Conservation (phyloP, 208 protist genomes). For the Trypanosomatidae sp. region DNA sequence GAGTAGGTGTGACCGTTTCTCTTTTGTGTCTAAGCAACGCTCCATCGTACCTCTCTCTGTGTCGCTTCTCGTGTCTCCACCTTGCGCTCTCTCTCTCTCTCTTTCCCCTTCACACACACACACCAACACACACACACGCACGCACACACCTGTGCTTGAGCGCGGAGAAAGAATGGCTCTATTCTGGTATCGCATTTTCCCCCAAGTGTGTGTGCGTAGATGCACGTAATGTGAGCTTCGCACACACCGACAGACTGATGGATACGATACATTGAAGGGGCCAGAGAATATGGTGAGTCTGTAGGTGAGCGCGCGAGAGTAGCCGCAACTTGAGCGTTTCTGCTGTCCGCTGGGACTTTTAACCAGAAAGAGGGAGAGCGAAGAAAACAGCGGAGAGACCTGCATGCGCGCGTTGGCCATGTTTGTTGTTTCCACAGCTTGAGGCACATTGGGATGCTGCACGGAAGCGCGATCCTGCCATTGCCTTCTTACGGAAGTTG, state of each 20-base stretch:
- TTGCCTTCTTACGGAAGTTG: neutral
- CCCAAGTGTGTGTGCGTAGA: neutral
- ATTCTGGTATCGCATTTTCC: constrained; percentile 16
- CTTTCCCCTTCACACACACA: neutral
- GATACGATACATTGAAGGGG: constrained; percentile 24
- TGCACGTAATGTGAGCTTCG: neutral
- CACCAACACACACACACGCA: neutral
- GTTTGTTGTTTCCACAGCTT: neutral
- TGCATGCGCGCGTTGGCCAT: neutral
- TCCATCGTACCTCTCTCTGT: neutral
- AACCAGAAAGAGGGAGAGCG: neutral
- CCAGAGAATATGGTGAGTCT: constrained; percentile 7
- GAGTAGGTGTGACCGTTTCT: neutral
- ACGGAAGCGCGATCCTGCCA: neutral
- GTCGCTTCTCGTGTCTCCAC: too few relatives aligned
- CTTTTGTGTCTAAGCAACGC: neutral
- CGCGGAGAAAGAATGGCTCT: constrained; percentile 7
- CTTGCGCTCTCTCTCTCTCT: neutral
- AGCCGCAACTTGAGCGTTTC: neutral
- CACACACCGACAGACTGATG: constrained; percentile 4
- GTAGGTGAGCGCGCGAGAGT: neutral
- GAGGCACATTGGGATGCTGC: neutral
- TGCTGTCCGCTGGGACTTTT: neutral
- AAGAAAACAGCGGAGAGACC: neutral
- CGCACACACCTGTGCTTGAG: neutral